These are phyloP conservation scores for Phytopythium chamaehyphon DNA, from an alignment of 352 stramenopile species.

Conservation along the genomic window DNA sequence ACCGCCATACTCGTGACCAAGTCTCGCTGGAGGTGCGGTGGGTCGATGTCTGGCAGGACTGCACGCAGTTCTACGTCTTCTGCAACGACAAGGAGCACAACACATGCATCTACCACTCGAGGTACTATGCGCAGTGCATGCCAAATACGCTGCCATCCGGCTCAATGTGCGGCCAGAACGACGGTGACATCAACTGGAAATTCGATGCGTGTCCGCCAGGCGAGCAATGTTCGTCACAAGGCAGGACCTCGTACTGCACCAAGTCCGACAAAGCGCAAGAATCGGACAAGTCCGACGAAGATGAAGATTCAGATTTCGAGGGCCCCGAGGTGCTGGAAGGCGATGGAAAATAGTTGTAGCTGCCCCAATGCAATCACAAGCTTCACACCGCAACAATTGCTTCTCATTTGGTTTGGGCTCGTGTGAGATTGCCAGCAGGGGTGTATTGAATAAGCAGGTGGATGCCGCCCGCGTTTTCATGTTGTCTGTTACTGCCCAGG, in stretches of 20 bases:
- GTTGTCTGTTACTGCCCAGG: background rate
- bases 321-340: too few relatives aligned
- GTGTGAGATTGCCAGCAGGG: too few relatives aligned
- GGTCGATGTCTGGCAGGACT: constrained; percentile 15
- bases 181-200: constrained; percentile 26
- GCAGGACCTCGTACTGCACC: background rate
- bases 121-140: constrained; percentile 32
- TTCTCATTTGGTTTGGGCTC: too few relatives aligned
- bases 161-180: constrained; percentile 27
- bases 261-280: too few relatives aligned
- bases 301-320: too few relatives aligned
- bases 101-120: constrained; percentile 25
- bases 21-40: background rate
- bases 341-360: too few relatives aligned
- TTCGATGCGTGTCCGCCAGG: constrained; percentile 23
- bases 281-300: too few relatives aligned
- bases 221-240: constrained; percentile 15
- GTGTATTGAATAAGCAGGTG: too few relatives aligned
- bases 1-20: too few relatives aligned
- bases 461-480: too few relatives aligned
- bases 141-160: constrained; percentile 10
- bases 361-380: too few relatives aligned
- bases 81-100: constrained; percentile 9
- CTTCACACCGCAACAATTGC: too few relatives aligned
- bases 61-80: constrained; percentile 9